Evolutionary conservation across 768 basidiomycete genomes (phyloP).

Genomic region (Suillus bovinus): DNA sequence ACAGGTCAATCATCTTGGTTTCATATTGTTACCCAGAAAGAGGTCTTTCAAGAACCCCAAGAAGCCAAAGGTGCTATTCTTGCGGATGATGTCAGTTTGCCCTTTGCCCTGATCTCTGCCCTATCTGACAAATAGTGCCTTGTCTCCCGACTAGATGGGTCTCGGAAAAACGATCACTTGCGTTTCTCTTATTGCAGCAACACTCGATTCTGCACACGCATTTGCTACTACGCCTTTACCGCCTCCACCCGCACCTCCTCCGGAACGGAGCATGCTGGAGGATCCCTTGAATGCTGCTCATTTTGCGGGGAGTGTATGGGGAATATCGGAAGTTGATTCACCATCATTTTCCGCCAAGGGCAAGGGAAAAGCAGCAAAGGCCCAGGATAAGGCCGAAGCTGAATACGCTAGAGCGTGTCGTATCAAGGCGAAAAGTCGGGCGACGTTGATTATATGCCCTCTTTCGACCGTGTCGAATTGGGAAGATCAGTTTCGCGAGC

Average conservation of each 20-base stretch:
- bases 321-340: constrained; percentile 62
- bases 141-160: constrained; percentile 71
- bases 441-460: constrained; percentile 95
- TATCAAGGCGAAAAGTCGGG: constrained; percentile 82
- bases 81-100: constrained; percentile 86
- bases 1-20: constrained; percentile 61
- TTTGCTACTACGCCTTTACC: constrained; percentile 64
- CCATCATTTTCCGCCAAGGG: constrained; percentile 45
- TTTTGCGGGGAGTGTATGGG: constrained; percentile 81
- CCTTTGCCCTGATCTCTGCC: constrained; percentile 15
- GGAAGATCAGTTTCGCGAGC: constrained; percentile 98
- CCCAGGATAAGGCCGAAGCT: constrained; percentile 71
- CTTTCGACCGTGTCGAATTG: constrained; percentile 96
- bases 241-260: constrained; percentile 40
- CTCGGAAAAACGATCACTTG: constrained; percentile 97
- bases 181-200: constrained; percentile 89
- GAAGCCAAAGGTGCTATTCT: constrained; percentile 88
- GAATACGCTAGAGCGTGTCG: constrained; percentile 69
- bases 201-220: constrained; percentile 63
- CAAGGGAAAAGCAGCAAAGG: constrained; percentile 65
- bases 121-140: constrained; percentile 18
- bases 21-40: constrained; percentile 83
- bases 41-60: constrained; percentile 62
- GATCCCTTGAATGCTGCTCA: constrained; percentile 48
- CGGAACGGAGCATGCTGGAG: constrained; percentile 34